Base-by-base conservation (phyloP, 495 filamentous ascomycete species). In the Hyphodiscus hymeniophilus region DNA sequence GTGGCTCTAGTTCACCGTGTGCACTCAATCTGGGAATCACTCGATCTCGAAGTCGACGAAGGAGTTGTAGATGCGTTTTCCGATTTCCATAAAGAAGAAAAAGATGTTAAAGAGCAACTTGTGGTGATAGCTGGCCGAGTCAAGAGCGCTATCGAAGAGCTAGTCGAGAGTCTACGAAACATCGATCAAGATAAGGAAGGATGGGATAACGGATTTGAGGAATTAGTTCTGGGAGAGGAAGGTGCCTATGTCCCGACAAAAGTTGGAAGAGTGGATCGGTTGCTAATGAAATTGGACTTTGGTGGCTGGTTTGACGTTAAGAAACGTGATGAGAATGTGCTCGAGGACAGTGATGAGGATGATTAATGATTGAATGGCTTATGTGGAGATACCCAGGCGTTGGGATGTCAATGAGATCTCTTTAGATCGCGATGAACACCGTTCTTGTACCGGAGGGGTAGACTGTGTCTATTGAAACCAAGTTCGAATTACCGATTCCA, bases 251-350 rank as follows among this genome's bases (percentile, higher is more conserved):
- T 76, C 43, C 81, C 84, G 6, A 71, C 75, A 45, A 77, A 79
- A 36, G 73, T 80, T 3, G 82, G 80, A 2, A 84, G 87, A 7
- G 78, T 92, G 18, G 85, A 91, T 67, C 70, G 85, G 43, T 67
- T 94, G 60, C 60, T 94, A 36, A 89, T 94, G 85, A 90, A 91
- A 61, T 66, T 94, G 48, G 88, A 92, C 67, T 88, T 87, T 51
- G 69, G 68, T 1, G 63, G 62, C 7, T 72, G 69, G 69, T 68
- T 71, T 49, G 47, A 59, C 38, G 43, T 16, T 28, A 39, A 38
- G 15, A 59, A 59, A 23, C 32, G 38, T 11, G 42, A 17, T 42
- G 47, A 47, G 13, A 44, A 48, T 34, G 38, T 38, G 26, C 13
- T 38, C 11, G 40, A 21, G 31, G 32, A 23, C 8, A 38, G 26